These are phyloP conservation scores for Colletotrichum sansevieriae DNA, from an alignment of 2,329 filamentous ascomycete species.

Conservation along the genomic window DNA sequence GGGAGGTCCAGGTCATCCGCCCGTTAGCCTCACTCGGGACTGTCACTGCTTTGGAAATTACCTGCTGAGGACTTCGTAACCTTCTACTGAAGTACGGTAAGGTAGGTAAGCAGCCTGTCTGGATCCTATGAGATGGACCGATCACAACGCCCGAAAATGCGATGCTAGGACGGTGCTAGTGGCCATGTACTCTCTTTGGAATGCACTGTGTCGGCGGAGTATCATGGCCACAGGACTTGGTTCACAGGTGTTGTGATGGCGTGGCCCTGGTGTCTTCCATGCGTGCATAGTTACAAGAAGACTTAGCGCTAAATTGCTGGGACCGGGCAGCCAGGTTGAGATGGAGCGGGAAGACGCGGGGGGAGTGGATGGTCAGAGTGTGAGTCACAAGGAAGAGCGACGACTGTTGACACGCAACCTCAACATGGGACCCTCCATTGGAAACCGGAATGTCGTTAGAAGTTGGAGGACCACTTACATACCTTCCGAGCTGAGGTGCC, in stretches of 20 bases:
- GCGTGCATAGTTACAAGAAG: conserved; percentile 17
- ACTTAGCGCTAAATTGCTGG: not conserved
- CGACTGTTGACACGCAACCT: not conserved
- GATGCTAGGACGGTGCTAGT: not conserved
- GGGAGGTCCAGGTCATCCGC: no score
- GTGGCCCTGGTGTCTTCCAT: conserved; percentile 16
- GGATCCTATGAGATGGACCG: no score
- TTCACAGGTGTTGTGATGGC: no score
- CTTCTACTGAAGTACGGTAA: no score
- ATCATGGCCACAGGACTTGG: not conserved
- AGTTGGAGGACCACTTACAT: no score
- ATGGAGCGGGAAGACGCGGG: not conserved
- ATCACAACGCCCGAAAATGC: not conserved
- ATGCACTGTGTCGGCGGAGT: conserved; percentile 14
- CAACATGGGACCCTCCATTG: no score
- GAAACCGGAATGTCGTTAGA: no score
- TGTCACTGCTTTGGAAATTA: no score
- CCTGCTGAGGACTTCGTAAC: no score
- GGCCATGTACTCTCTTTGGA: not conserved
- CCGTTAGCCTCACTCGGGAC: not conserved
- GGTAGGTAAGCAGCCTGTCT: no score
- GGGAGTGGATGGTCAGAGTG: not conserved
- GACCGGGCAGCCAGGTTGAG: not conserved
- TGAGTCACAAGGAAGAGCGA: conserved; percentile 20
- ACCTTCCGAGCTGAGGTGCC: no score